Base-by-base conservation (phyloP, 2,329 filamentous ascomycete genomes). In the Colletotrichum acutatum region DNA sequence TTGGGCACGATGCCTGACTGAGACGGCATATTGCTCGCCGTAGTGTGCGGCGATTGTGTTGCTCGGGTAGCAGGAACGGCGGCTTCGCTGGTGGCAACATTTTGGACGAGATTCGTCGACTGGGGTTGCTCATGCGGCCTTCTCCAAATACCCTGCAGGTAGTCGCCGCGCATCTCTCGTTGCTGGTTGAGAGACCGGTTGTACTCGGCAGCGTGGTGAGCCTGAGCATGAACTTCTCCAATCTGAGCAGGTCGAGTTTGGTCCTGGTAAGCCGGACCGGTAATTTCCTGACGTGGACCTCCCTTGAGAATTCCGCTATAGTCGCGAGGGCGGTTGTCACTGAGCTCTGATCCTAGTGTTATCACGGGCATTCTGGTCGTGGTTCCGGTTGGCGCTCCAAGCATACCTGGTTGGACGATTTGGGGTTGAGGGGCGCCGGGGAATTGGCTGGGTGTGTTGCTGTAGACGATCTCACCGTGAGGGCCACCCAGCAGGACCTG, bases 391-490 rank as follows among this genome's bases (percentile, higher is more conserved):
- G 87, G 85, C 80, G 86, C 83, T 82, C 92, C 89, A 82, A 92
- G 90, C 84, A 96, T 90, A 84, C 91, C 92, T 82, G 92, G 88
- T 82, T 93, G 92, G 78, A 95, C 86, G 75, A 92, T 89, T 78
- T 91, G 91, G 74, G 91, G 88, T 83, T 94, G 90, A 74, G 91
- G 89, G 76, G 92, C 88, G 76, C 90, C 89, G 74, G 91, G 90
- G 79, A 93, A 92, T 68, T 90, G 90, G 75, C 84, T 87, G 37
- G 91, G 89, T 66, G 89, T 90, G 82, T 93, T 95, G 84, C 91
- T 94, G 84, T 98, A 98, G 68, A 97, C 93, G 79, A 98, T 95
- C 83, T 97, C 94, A 66, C 93, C 92, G 79, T 97, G 94, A 34
- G 92, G 90, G 66, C 92, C 88, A 65, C 91, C 89, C 66, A 93